Evolutionary conservation across 768 basidiomycete genomes (phyloP).

Genomic region (Boletales sp.): DNA sequence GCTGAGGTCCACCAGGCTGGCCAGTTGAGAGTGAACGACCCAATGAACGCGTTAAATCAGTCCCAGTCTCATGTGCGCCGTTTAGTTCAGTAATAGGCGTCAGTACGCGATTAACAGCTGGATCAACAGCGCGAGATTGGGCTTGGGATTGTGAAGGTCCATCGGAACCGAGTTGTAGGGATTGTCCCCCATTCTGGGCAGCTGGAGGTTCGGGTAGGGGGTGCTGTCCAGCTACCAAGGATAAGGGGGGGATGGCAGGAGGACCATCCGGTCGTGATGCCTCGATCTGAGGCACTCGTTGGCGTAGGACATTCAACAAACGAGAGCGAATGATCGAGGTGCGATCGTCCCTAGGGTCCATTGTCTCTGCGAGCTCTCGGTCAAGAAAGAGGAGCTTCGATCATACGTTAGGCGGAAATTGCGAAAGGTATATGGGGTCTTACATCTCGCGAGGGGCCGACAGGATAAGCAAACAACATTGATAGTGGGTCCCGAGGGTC

Average conservation of each 20-base stretch:
- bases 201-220: constrained; percentile 20
- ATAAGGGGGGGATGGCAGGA: constrained; percentile 19
- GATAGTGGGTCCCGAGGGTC: constrained; percentile 78
- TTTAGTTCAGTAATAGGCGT: constrained; percentile 67
- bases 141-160: constrained; percentile 11
- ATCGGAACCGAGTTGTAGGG: constrained; percentile 48
- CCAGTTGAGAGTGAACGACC: constrained; percentile 17
- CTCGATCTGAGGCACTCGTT: constrained; percentile 53
- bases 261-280: constrained; percentile 6
- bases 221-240: constrained; percentile 24
- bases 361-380: constrained; percentile 71
- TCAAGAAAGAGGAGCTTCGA: constrained; percentile 81
- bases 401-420: constrained; percentile 12
- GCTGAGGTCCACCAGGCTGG: constrained; percentile 12
- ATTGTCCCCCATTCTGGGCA: constrained; percentile 7
- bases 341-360: constrained; percentile 75
- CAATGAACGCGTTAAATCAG: constrained; percentile 14
- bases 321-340: constrained; percentile 65
- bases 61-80: constrained; percentile 26
- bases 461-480: constrained; percentile 93
- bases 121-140: constrained; percentile 18
- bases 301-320: constrained; percentile 58
- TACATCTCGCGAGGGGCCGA: constrained; percentile 80
- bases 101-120: constrained; percentile 34
- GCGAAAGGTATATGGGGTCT: constrained; percentile 26